These are phyloP conservation scores for Candida fluviatilis DNA, from an alignment of 805 yeast genomes.

Conservation along the genomic window DNA sequence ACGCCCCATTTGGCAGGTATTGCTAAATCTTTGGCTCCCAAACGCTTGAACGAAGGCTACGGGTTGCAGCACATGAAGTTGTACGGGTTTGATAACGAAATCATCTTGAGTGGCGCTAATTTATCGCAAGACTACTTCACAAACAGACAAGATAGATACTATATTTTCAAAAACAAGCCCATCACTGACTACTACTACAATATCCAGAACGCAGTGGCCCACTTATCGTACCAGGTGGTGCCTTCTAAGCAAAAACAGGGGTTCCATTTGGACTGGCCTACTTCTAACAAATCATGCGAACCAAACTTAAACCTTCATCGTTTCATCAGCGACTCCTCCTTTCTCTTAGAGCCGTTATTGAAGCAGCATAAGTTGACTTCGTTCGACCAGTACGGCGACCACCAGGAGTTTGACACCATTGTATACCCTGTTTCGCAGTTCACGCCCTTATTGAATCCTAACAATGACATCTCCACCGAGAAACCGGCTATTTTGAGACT, in stretches of 20 bases:
- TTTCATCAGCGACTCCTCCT: slow-evolving; percentile 55
- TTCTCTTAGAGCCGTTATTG: slow-evolving; percentile 55
- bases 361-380: slow-evolving; percentile 34
- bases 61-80: slow-evolving; percentile 98
- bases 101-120: slow-evolving; percentile 87
- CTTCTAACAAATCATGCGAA: slow-evolving; percentile 58
- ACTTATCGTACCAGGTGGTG: slow-evolving; percentile 62
- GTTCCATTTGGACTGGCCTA: slow-evolving; percentile 71
- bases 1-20: slow-evolving; percentile 82
- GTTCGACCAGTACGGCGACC: slow-evolving; percentile 29
- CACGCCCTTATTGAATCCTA: slow-evolving; percentile 68
- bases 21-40: slow-evolving; percentile 64
- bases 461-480: slow-evolving; percentile 70
- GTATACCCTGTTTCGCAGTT: slow-evolving; percentile 92
- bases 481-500: slow-evolving; percentile 62
- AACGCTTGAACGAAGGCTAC: slow-evolving; percentile 81
- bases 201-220: slow-evolving; percentile 65
- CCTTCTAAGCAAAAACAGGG: slow-evolving; percentile 42
- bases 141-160: slow-evolving; percentile 91
- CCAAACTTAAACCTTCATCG: slow-evolving; percentile 53
- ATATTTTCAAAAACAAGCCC: slow-evolving; percentile 53
- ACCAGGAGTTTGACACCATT: slow-evolving; percentile 47
- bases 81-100: slow-evolving; percentile 90
- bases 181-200: slow-evolving; percentile 71
- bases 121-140: slow-evolving; percentile 89